Evolutionary conservation across 306 rosid species (phyloP), one percentile per base, ranked within the genome.

Genomic region (Ammopiptanthus mongolicus): DNA sequence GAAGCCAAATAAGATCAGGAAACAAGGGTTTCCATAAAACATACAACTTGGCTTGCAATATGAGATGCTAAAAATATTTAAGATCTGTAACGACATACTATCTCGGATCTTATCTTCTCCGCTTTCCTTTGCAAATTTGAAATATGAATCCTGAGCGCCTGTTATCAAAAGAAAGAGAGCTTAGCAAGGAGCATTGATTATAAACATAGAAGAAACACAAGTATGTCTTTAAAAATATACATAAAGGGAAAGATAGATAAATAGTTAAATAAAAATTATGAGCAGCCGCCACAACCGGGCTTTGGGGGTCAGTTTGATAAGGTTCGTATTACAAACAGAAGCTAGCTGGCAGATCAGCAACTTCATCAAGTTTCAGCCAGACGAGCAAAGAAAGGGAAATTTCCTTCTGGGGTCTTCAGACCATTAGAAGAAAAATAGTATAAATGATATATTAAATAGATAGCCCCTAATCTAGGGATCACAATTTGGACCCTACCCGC

Each of bases 81-180:
- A 48, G 73, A 66, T 71, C 62, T 60, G 63, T 0, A 57, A 22
- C 71, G 44, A 69, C 93, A 17, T 88, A 95, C 99, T 41, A 95
- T 89, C 87, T 88, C 96, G 4, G 87, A 83, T 84, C 84, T 81
- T 55, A 95, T 81, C 78, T 51, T 87, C 75, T 74, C 88, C 86
- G 82, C 96, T 72, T 79, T 90, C 56, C 71, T 86, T 78, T 88
- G 91, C 81, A 95, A 23, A 21, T 79, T 81, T 21, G 93, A 81
- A 69, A 95, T 85, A 61, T 95, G 97, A 42, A 69, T 86, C 53
- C 79, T 67, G 48, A 95, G 89, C n/a, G 97, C 97, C 98, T 94
- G 95, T 74, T 60, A 21, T 28, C 52, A 79, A 75, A 46, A 79
- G 53, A 55, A 72, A 44, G 69, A 67, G 58, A 73, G 42, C 53